phyloP scores from a whole-genome alignment of 176 grass and related monocot species.

The Rhynchospora breviuscula region DNA sequence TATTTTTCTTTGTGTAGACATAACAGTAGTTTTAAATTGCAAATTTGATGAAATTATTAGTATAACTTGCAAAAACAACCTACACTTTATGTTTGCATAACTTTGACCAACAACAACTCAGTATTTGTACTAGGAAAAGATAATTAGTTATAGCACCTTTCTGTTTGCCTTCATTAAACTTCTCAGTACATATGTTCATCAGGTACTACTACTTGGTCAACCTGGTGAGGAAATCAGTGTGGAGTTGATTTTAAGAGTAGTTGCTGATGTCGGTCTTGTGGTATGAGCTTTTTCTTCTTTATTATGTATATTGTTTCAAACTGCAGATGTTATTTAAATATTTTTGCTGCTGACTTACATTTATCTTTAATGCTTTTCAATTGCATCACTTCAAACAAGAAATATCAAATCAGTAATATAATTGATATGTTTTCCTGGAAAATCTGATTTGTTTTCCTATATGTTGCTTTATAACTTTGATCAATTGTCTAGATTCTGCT shows the following conservation, averaged over 20 bases:
- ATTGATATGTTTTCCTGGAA: not conserved
- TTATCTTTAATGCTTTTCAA: conserved; percentile 4
- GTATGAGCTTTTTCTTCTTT: conserved; percentile 30
- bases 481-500: not conserved
- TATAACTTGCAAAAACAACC: not conserved
- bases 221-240: conserved; percentile 83
- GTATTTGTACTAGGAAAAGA: not conserved
- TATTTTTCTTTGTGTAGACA: not conserved
- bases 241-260: conserved; percentile 85
- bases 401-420: not conserved
- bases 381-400: not conserved
- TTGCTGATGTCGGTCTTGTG: conserved; percentile 99
- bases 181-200: not conserved
- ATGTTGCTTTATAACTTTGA: not conserved
- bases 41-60: not conserved
- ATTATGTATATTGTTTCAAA: not conserved
- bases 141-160: not conserved
- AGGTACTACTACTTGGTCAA: conserved; percentile 91
- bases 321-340: not conserved
- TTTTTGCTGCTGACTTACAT: not conserved
- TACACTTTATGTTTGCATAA: not conserved
- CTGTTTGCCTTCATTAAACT: not conserved
- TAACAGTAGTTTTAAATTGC: not conserved
- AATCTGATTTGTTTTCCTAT: not conserved
- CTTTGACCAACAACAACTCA: not conserved